A percentile compares a stretch with the other conserved stretches of the same genome.
These are phyloP conservation scores for Jackrogersella multiformis DNA, from an alignment of 495 filamentous ascomycete species.

Conservation along the genomic window DNA sequence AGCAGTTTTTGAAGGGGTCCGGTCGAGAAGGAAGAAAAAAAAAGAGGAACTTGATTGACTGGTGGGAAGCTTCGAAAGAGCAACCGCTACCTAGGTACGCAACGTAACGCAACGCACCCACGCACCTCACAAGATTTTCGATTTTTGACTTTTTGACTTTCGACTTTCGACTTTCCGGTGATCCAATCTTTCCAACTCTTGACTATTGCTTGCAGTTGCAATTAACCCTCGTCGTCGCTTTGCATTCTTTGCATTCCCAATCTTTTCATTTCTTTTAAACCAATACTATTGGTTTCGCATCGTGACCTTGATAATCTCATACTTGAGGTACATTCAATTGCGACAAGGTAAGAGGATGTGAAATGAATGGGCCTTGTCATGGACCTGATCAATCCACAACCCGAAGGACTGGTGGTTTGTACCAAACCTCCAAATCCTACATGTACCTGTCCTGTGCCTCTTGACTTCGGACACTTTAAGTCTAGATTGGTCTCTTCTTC, in stretches of 20 bases:
- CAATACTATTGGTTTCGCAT: slow-evolving; percentile 17
- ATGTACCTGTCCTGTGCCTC: slow-evolving; percentile 17
- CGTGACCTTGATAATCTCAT: slow-evolving; percentile 34
- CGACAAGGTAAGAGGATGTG: slow-evolving; percentile 37
- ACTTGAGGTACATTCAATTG: slow-evolving; percentile 40
- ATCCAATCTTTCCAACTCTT: slow-evolving; percentile 22
- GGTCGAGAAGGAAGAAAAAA: slow-evolving; percentile 21
- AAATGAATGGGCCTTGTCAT: slow-evolving; percentile 13
- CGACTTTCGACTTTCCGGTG: no score
- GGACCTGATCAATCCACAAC: slow-evolving; percentile 4
- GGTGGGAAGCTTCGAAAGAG: slow-evolving; percentile 43
- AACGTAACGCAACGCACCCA: slow-evolving; percentile 17
- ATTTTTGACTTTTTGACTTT: no score
- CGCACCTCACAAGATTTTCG: slow-evolving; percentile 32
- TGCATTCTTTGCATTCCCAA: slow-evolving; percentile 22
- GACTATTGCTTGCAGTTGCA: no score
- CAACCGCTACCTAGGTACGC: no score
- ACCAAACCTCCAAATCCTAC: slow-evolving; percentile 9
- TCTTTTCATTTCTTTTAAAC: slow-evolving; percentile 13
- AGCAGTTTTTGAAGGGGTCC: slow-evolving; percentile 26
- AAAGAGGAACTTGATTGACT: slow-evolving; percentile 2
- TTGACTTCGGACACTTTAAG: slow-evolving; percentile 10
- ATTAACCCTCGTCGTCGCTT: slow-evolving; percentile 17
- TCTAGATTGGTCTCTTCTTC: slow-evolving; percentile 5
- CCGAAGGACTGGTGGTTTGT: slow-evolving; percentile 3